Base-by-base conservation (phyloP, 257 asterid genomes). In the Lycium barbarum region DNA sequence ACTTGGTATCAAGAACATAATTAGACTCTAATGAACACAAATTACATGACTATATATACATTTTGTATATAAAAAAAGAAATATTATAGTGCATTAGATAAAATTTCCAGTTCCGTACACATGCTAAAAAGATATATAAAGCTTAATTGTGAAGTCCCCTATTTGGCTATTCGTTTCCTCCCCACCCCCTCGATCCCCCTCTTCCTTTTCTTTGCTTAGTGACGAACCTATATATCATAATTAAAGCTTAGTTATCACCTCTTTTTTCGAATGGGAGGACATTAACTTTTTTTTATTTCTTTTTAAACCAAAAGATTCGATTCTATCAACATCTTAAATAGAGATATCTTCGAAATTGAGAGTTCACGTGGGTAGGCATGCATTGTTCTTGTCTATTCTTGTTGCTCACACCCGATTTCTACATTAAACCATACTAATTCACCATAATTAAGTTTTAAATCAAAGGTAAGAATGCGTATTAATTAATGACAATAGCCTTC, bases 351-450 rank as follows among this genome's bases (percentile, higher is more conserved):
- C 38, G 38, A 45, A 45, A 43, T 4, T 45, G 33, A 11, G 80
- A 43, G 38, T 71, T 71, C 35, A 71, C 55, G 58, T 72, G 80
- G 9, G 58, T 72, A 43, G 79, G 14, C 78, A 11, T 57, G 62
- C n/a, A 13, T 3, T 4, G 20, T 57, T 57, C 20, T 40, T 40
- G 35, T 43, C 36, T 72, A 72, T 43, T 72, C 36, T 72, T 72
- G 18, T 10, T 66, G 22, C 9, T n/a, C 35, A 8, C 33, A 35
- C 0, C 7, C 47, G 0, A 40, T 6, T 35, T 67, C 33, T 67
- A 62, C 11, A 20, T 3, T 20, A 20, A 9, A 9, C 1, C 5
- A 62, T 22, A 36, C 7, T 65, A 26, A 65, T 26, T 11, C 26
- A 65, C 2, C 13, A 66, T 67, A 67, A 1, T 49, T 49, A 9